phyloP scores from a whole-genome alignment of 805 yeast species.

The Monosporozyma servazzii region DNA sequence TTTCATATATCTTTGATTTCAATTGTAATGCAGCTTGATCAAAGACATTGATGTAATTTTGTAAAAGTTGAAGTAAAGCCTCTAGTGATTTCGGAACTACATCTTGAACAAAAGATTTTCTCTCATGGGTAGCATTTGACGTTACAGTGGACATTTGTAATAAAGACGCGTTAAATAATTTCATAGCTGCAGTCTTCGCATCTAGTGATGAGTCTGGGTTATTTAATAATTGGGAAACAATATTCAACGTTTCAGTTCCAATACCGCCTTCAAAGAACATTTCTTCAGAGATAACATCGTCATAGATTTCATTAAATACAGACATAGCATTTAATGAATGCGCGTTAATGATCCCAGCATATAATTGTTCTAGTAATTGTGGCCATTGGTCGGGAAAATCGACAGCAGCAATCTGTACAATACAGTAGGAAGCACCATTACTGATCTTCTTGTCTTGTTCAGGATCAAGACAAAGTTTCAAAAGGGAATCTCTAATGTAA shows the following conservation, averaged over 20 bases:
- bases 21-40: constrained; percentile 7
- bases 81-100: constrained; percentile 14
- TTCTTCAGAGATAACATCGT: constrained; percentile 76
- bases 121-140: constrained; percentile 7
- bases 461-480: constrained; percentile 38
- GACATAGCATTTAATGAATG: constrained; percentile 43
- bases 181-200: constrained; percentile 40
- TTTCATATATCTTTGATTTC: constrained; percentile 17
- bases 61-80: constrained; percentile 8
- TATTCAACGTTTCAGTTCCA: constrained; percentile 45
- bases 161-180: constrained; percentile 45
- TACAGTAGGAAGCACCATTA: constrained; percentile 58
- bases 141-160: constrained; percentile 37
- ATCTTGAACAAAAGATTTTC: constrained; percentile 13
- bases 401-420: constrained; percentile 75
- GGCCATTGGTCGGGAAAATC: constrained; percentile 99
- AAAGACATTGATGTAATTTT: constrained; percentile 2
- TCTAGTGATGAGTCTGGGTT: constrained; percentile 23
- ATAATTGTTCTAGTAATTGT: constrained; percentile 42
- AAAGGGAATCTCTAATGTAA: constrained; percentile 40
- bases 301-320: constrained; percentile 67
- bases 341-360: constrained; percentile 31
- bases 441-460: constrained; percentile 50
- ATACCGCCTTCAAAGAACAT: constrained; percentile 75
- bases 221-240: constrained; percentile 37